These are phyloP conservation scores for Globisporangium middletonii DNA, from an alignment of 352 stramenopile genomes.

Conservation along the genomic window DNA sequence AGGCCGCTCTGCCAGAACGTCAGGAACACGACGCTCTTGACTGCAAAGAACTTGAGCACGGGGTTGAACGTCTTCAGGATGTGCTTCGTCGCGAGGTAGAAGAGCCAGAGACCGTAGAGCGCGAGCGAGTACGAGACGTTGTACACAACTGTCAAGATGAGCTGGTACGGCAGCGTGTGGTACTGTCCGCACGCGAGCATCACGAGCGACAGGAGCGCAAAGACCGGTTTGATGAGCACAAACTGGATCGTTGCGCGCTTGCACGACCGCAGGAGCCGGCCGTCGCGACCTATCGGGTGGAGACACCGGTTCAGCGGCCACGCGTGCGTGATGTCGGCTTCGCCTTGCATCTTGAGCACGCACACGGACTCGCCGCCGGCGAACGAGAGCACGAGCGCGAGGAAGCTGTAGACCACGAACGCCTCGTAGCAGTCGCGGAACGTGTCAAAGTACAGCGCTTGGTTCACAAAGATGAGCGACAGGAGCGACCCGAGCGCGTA, in stretches of 20 bases:
- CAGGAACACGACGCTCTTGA: slow-evolving; percentile 91
- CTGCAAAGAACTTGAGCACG: slow-evolving; percentile 90
- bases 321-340: slow-evolving; percentile 73
- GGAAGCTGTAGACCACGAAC: slow-evolving; percentile 91
- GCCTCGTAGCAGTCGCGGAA: slow-evolving; percentile 90
- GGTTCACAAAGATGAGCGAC: slow-evolving; percentile 74
- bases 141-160: slow-evolving; percentile 84
- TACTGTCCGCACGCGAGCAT: slow-evolving; percentile 78
- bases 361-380: slow-evolving; percentile 84
- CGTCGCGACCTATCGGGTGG: slow-evolving; percentile 70
- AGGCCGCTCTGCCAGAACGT: slow-evolving; percentile 90
- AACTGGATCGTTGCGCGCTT: slow-evolving; percentile 92
- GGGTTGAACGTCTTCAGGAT: slow-evolving; percentile 81
- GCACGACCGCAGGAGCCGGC: slow-evolving; percentile 75
- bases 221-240: slow-evolving; percentile 88
- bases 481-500: slow-evolving; percentile 83
- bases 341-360: slow-evolving; percentile 83
- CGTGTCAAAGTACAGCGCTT: slow-evolving; percentile 82
- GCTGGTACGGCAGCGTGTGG: slow-evolving; percentile 72
- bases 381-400: slow-evolving; percentile 88
- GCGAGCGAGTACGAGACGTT: slow-evolving; percentile 89
- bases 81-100: slow-evolving; percentile 88
- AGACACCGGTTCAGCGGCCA: slow-evolving; percentile 79
- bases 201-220: slow-evolving; percentile 79
- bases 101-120: slow-evolving; percentile 87